Evolutionary conservation across 2,329 filamentous ascomycete genomes (phyloP), one percentile per base, ranked within the genome.

Genomic region (Sodiomyces alkalinus): DNA sequence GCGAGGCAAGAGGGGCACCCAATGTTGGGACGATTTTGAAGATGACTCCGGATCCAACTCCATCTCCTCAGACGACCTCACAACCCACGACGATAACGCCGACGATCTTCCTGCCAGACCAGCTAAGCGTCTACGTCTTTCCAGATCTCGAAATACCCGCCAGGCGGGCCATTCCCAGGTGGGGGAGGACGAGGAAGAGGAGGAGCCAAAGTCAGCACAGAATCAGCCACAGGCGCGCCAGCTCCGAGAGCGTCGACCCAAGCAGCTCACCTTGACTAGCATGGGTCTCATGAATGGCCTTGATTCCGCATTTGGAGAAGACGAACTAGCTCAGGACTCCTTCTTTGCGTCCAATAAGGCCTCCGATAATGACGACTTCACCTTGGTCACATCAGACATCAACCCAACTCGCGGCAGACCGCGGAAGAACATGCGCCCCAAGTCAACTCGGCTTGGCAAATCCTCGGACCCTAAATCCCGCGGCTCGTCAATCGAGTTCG

Each of bases 401-500:
- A 17, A 29, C 12, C 18, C 30, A 5, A 35, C 26, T 28, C 7
- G 31, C 10, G 34, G 38, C 26, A 29, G 19, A 28, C 24, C 15
- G 32, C 31, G 35, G 8, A 37, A 32, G 22, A 34, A 24, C 17
- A 30, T 39, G 6, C 44, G 34, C 5, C 33, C 21, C 12, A 40
- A 39, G 22, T 36, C 36, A 14, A 35, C 41, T 6, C 33, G 40
- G 14, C 37, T 36, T n/a, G 14, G 25, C 5, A 37, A 27, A n/a
- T n/a, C n/a, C 23, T 15, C 18, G 8, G 32, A 40, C 33, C 32
- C 42, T 24, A 39, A 44, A 32, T 47, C 42, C 12, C 41, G 44
- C 19, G 51, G 46, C 26, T 62, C 58, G 4, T 56, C 58, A 9
- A 68, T 71, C 19, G 66, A 69, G 32, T 67, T 70, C 28, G 64